Base-by-base conservation (phyloP, 2,329 filamentous ascomycete genomes). In the Pleurostoma richardsiae region DNA sequence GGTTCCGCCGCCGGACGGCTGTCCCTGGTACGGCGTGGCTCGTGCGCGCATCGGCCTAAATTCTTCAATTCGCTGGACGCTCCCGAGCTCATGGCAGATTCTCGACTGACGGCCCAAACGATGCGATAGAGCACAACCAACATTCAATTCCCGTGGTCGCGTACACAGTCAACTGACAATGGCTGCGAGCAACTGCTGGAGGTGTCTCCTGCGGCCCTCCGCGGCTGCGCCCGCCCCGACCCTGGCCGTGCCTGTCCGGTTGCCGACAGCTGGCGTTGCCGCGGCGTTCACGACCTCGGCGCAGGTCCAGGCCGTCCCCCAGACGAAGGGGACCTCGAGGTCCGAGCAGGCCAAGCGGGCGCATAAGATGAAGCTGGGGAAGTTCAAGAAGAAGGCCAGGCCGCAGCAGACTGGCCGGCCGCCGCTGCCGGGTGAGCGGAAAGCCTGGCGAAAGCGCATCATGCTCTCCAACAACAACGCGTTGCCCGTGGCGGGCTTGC, bases 381-480 rank as follows among this genome's bases (percentile, higher is more conserved):
- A 58, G 46, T 56, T 57, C 52, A 70, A 67, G 53, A 82, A 79
- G 66, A 83, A 81, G 66, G 76, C 74, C 61, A 71, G 65, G 56
- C 58, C 62, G 11, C 59, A 72, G 40, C 66, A 64, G 29, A 66
- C 68, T 29, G 63, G 70, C 46, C 80, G 77, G 66, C 75, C 82
- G 11, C 86, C 87, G 26, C 73, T 73, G 10, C 76, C 82, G 3
- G 92, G 91, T 54, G 91, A 96, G 74, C 83, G 91, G 55, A 95
- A 90, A 70, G 88, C 88, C 29, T 75, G 88, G 62, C 84, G 90
- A 54, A 96, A 95, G 73, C 83, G 88, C 56, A 88, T 99, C 59
- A 83, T 95, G 49, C 82, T 99, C 50, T 92, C 86, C 74, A 99
- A 97, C 71, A 87, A 88, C 66, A 97, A 96, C 69, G 94, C 94